Evolutionary conservation across 805 yeast species (phyloP).

Genomic region (Diddensiella transvaalensis): DNA sequence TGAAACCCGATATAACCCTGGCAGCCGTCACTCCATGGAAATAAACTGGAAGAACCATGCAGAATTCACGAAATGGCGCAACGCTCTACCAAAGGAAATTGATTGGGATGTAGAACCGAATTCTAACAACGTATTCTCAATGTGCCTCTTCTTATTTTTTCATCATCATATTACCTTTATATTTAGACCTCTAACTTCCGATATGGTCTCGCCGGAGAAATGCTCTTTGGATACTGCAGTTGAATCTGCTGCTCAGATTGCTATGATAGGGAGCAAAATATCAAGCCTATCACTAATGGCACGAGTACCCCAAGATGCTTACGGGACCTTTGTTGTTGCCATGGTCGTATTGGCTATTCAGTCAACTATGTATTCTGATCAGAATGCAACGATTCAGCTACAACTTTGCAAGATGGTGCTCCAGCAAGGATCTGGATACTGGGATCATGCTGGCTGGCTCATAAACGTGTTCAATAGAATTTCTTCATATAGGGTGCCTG

Average conservation of each 20-base stretch:
- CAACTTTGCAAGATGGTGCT: constrained; percentile 16
- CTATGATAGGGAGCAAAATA: constrained; percentile 4
- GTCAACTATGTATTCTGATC: background rate
- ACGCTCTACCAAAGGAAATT: constrained; percentile 7
- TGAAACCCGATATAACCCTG: constrained; percentile 11
- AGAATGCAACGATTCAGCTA: constrained; percentile 6
- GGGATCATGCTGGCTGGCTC: constrained; percentile 21
- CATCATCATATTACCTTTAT: constrained; percentile 15
- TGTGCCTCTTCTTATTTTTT: constrained; percentile 10
- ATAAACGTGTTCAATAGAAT: constrained; percentile 2
- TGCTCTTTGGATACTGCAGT: constrained; percentile 14
- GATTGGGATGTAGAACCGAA: constrained; percentile 10
- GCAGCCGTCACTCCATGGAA: background rate
- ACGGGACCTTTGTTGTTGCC: constrained; percentile 11
- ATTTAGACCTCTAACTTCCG: constrained; percentile 11
- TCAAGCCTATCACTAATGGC: constrained; percentile 3
- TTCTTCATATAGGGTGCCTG: background rate
- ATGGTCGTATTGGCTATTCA: constrained; percentile 12
- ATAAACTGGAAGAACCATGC: background rate
- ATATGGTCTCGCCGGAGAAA: constrained; percentile 5
- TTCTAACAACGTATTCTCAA: background rate
- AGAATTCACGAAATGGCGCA: constrained; percentile 10
- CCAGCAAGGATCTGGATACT: constrained; percentile 14
- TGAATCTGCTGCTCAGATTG: constrained; percentile 12
- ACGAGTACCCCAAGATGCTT: constrained; percentile 12